phyloP scores from a whole-genome alignment of 371 early-diverging fungal genomes.

The Mortierella sp. region DNA sequence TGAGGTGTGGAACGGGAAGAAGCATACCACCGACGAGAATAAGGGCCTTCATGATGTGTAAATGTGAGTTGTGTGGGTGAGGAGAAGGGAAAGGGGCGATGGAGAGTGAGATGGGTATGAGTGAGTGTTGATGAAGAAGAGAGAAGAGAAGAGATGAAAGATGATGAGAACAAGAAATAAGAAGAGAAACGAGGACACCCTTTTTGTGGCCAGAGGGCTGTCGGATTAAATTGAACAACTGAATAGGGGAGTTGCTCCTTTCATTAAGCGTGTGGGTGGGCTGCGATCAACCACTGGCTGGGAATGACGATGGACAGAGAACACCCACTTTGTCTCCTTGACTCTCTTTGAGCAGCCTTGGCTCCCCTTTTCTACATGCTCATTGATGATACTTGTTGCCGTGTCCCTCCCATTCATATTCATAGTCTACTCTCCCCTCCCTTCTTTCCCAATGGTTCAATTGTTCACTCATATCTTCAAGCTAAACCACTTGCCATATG shows the following conservation, averaged over 20 bases:
- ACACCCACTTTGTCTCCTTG: neutral
- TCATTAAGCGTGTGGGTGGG: constrained; percentile 1
- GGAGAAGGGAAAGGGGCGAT: neutral
- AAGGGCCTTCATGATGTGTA: constrained; percentile 90
- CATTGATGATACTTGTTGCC: neutral
- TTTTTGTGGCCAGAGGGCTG: neutral
- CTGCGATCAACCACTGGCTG: constrained; percentile 7
- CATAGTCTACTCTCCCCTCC: neutral
- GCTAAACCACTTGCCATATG: neutral
- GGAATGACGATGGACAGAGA: neutral
- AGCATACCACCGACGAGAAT: constrained; percentile 97
- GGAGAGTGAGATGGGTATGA: neutral
- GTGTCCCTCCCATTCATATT: neutral
- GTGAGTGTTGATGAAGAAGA: neutral
- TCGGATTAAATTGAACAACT: neutral
- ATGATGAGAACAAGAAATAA: constrained; percentile 3
- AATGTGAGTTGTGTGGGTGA: neutral
- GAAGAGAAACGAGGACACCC: neutral
- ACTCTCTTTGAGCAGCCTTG: neutral
- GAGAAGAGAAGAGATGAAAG: constrained; percentile 8
- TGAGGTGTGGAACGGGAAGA: neutral
- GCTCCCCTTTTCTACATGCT: neutral
- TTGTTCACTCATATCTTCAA: neutral
- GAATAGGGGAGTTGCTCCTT: neutral
- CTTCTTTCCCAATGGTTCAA: neutral